Base-by-base conservation (phyloP, 768 basidiomycete genomes). In the Trametes villosa region DNA sequence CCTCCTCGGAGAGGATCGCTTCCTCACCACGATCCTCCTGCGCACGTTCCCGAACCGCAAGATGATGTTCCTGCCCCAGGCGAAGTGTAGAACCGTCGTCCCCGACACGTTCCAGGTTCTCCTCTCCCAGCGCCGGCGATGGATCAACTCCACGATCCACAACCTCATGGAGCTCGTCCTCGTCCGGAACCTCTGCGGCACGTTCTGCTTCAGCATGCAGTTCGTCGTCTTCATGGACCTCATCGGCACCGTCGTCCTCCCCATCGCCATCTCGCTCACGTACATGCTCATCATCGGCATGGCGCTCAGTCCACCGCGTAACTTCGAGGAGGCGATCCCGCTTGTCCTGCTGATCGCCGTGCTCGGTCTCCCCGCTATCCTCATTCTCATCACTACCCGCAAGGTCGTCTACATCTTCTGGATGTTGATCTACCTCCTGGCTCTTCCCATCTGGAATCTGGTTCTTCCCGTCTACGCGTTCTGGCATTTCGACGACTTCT, bases 181-280 rank as follows among this genome's bases (percentile, higher is more conserved):
- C 62, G 97, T 99, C 40, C 92, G 92, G 65, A 94, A 99, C 71
- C 83, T 98, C 17, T 98, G 97, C 75, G 97, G 97, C 34, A 98
- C 96, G 30, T 99, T 99, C 77, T 99, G 97, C 81, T 98, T 98
- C 78, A 97, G 94, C 76, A 98, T 98, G 96, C 97, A 98, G 73
- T 98, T 98, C 74, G 88, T 98, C 74, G 95, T 98, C 54, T 94
- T 96, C 78, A 95, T 98, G 92, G 95, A 98, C 74, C 84, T 96
- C 44, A 76, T 95, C 60, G 92, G 92, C 60, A 96, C 93, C 3
- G 85, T 94, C 67, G 95, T 97, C 22, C 84, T 98, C 18, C 97
- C 97, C 27, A 87, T 98, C 68, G 96, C 96, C 63, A 97, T 99
- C 68, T 77, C 82, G 54, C 81, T 99, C 51, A 98, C 97, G 3